Percentiles rank a stretch among this genome's conserved stretches.
Evolutionary conservation across 805 yeast species (phyloP).

Genomic region (Schwanniomyces sp.): DNA sequence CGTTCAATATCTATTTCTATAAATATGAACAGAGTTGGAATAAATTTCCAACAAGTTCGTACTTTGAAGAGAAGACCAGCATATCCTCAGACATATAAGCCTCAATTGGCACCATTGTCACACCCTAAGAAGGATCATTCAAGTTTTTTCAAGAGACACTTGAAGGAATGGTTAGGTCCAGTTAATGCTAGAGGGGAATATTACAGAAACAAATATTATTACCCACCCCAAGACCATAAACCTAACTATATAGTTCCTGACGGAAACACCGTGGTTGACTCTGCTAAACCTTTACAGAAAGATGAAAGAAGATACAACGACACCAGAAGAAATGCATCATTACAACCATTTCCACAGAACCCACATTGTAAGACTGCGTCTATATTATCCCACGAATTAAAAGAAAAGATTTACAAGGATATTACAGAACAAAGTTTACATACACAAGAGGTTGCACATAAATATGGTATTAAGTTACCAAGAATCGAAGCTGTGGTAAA

Average conservation of each 20-base stretch:
- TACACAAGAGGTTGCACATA: slow-evolving; percentile 72
- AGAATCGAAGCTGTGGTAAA: slow-evolving; percentile 86
- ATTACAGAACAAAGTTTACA: slow-evolving; percentile 52
- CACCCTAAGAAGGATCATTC: slow-evolving; percentile 41
- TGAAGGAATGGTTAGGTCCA: slow-evolving; percentile 81
- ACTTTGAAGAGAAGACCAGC: slow-evolving; percentile 28
- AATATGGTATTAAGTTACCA: slow-evolving; percentile 77
- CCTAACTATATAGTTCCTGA: slow-evolving; percentile 73
- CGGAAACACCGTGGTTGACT: slow-evolving; percentile 33
- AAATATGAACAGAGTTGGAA: slow-evolving; percentile 4
- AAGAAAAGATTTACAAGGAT: slow-evolving; percentile 58
- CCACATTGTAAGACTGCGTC: slow-evolving; percentile 65
- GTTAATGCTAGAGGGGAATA: slow-evolving; percentile 82
- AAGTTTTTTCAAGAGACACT: slow-evolving; percentile 58
- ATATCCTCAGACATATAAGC: slow-evolving; percentile 31
- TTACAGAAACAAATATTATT: slow-evolving; percentile 69
- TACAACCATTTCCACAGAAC: slow-evolving; percentile 85
- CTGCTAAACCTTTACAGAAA: slow-evolving; percentile 4
- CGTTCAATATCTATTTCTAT: slow-evolving; percentile 3
- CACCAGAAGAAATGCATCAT: slow-evolving; percentile 25
- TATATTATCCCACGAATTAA: slow-evolving; percentile 58
- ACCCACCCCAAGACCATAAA: slow-evolving; percentile 62
- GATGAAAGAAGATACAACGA: slow-evolving; percentile 13
- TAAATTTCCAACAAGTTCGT: slow-evolving; percentile 18
- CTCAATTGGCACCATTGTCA: slow-evolving; percentile 28